Base-by-base conservation (phyloP, 164 flowering plant genomes). In the Chloranthus sessilifolius region DNA sequence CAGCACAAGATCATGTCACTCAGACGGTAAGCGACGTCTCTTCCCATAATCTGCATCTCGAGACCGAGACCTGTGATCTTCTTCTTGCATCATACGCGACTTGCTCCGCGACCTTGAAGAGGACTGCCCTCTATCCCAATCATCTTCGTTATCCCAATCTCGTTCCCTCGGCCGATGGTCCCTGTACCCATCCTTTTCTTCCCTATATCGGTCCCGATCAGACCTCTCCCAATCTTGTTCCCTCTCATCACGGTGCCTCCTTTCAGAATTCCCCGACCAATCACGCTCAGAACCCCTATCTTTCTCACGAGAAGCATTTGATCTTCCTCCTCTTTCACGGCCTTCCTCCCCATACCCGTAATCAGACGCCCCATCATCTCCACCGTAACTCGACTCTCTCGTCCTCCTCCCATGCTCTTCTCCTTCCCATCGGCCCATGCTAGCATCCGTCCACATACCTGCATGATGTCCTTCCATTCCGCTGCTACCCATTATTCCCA, bases 1-100 rank as follows among this genome's bases (percentile, higher is more conserved):
- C 36, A 21, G 43, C 41, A 47, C 28, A 52, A 35, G 28, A 53
- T 31, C 35, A 28, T 15, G 20, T 81, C 65, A 88, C 56, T 84
- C 88, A 31, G 90, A 81, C 31, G 82, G 78, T 15, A 70, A 40
- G 29, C 89, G 88, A 10, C 97, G 74, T 67, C 92, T 78, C 70
- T 83, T 85, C 40, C 88, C 89, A 73, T 80, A 81, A 41, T 85
- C 95, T 2, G 57, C 85, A 68, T 88, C 95, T 67, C 85, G 76
- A 15, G 97, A 72, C 41, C 92, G 70, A 50, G 87, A 74, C 64
- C 84, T 68, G 48, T 78, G 76, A 50, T 81, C 78, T 25, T 79
- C 95, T 52, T 85, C 91, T 46, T 68, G 79, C 53, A 68, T 40
- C 40, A 68, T 71, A 7, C 78, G 61, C 4, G 91, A 74, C 66